Base-by-base conservation (phyloP, 2,329 filamentous ascomycete species). In the Nemania sp. region DNA sequence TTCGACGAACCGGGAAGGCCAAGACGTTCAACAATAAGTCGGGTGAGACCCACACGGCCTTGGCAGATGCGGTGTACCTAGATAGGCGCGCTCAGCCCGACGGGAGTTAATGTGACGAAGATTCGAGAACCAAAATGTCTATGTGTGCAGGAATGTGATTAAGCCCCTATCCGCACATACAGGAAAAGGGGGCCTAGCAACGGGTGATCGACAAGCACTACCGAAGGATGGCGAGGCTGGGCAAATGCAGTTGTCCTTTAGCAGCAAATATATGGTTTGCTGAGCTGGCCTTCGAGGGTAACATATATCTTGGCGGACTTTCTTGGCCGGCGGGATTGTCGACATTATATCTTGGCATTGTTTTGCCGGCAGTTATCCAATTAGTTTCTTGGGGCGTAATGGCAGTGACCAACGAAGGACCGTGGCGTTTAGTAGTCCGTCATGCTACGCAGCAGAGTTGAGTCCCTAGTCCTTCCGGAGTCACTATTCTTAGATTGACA, bases 131-230 rank as follows among this genome's bases (percentile, higher is more conserved):
- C n/a, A 43, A 27, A 47, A 35, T n/a, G 18, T 15, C 13, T 27
- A 27, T n/a, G n/a, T n/a, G 47, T 51, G 41, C n/a, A 35, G 26
- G 11, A 20, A 20, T 63, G 27, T 38, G 45, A 43, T 43, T 45
- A 41, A 29, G 41, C 29, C 47, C n/a, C 20, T n/a, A 20, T 43
- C 27, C n/a, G 41, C 7, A 49, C 32, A n/a, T 8, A 49, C 32
- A n/a, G 43, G 56, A 62, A 60, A 68, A 70, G 35, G 53, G 51
- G 56, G 32, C n/a, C 47, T 43, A 45, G 57, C 26, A 38, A 32
- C 55, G 69, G 62, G 57, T 70, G 62, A 65, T 70, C 68, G 49
- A 70, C 62, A 55, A 53, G 62, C 22, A 62, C 35, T 58, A 52
- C 64, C 45, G 56, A 67, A 57, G 56, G 22, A 26, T 47, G 49